Conservation (phyloP, 495 filamentous ascomycete genomes). For the Collariella sp. region DNA sequence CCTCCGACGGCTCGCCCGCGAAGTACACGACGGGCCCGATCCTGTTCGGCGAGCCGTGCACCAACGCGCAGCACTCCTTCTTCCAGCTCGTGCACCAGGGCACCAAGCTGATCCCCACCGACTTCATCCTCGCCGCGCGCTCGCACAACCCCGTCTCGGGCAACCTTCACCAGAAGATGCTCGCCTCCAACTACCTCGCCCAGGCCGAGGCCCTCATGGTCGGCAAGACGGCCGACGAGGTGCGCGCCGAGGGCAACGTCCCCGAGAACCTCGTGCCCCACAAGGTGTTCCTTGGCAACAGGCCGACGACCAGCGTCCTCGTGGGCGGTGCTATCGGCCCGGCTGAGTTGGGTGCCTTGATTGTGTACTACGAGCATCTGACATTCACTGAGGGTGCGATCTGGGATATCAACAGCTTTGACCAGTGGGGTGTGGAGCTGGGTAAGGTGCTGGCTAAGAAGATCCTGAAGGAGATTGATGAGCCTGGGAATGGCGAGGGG, state of each 20-base stretch:
- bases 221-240: slow-evolving; percentile 85
- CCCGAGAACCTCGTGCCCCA: slow-evolving; percentile 81
- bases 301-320: slow-evolving; percentile 89
- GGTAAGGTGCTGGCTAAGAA: slow-evolving; percentile 95
- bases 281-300: slow-evolving; percentile 98
- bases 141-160: slow-evolving; percentile 90
- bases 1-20: slow-evolving; percentile 79
- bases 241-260: slow-evolving; percentile 73
- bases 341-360: slow-evolving; percentile 83
- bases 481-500: slow-evolving; percentile 51
- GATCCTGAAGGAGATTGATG: slow-evolving; percentile 72
- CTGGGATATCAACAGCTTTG: slow-evolving; percentile 99
- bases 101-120: slow-evolving; percentile 95
- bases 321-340: slow-evolving; percentile 87
- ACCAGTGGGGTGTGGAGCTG: slow-evolving; percentile 98
- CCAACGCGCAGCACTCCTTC: slow-evolving; percentile 99
- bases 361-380: slow-evolving; percentile 97
- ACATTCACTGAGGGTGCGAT: slow-evolving; percentile 96
- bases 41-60: slow-evolving; percentile 95
- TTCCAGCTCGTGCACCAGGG: slow-evolving; percentile 98
- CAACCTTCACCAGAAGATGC: slow-evolving; percentile 97
- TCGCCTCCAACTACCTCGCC: slow-evolving; percentile 96
- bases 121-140: slow-evolving; percentile 93
- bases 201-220: slow-evolving; percentile 98
- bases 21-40: slow-evolving; percentile 94